Percentiles rank a stretch among this genome's conserved stretches.
Evolutionary conservation across 1,284 basidiomycete genomes (phyloP).

Genomic region (Sparassis latifolia): DNA sequence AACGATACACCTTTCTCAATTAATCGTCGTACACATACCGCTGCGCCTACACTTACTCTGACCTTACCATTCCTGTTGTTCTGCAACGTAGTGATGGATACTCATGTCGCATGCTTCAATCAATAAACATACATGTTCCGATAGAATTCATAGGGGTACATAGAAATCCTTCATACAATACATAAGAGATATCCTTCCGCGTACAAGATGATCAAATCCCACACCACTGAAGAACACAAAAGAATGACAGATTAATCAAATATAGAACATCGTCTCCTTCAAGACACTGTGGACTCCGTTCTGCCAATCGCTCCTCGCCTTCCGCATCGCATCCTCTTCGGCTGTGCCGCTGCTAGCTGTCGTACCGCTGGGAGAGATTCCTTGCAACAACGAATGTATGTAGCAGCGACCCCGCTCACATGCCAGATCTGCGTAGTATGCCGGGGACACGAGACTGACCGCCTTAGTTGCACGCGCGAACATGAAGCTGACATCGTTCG

Average conservation of each 20-base stretch:
- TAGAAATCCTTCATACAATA: neutral
- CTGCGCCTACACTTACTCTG: too few relatives aligned
- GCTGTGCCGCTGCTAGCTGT: conserved; percentile 21
- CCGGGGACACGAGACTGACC: conserved; percentile 71
- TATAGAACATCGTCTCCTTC: conserved; percentile 67
- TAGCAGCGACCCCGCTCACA: conserved; percentile 77
- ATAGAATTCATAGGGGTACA: neutral
- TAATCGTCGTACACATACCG: too few relatives aligned
- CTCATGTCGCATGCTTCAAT: neutral
- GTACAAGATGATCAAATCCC: neutral
- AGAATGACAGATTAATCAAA: conserved; percentile 31
- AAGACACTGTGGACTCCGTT: conserved; percentile 47
- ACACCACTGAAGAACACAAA: neutral
- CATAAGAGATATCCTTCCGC: neutral
- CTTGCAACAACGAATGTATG: conserved; percentile 57
- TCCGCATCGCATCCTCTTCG: conserved; percentile 46
- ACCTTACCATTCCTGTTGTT: too few relatives aligned
- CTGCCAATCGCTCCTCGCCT: conserved; percentile 50
- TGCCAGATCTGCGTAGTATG: conserved; percentile 70
- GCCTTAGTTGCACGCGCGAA: conserved; percentile 77
- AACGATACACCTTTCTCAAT: neutral
- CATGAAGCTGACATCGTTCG: conserved; percentile 63
- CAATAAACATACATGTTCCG: neutral
- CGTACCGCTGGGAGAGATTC: conserved; percentile 36
- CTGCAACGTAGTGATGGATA: neutral